phyloP scores from a whole-genome alignment of 1,284 basidiomycete species.

The Paramarasmius palmivorus region DNA sequence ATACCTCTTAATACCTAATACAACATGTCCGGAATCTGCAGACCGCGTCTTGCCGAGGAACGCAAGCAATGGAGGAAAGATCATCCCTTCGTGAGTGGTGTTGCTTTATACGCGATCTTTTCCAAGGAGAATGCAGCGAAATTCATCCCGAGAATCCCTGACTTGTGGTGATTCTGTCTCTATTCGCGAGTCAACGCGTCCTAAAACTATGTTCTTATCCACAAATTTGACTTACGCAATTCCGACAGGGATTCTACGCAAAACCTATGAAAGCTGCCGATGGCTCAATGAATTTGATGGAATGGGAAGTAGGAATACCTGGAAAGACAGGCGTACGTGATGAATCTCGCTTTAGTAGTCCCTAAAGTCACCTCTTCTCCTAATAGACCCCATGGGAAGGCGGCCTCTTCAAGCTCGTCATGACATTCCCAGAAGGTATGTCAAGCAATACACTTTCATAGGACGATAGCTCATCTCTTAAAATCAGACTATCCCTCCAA shows the following conservation, averaged over 20 bases:
- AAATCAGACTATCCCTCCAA: constrained; percentile 88
- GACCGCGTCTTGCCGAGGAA: constrained; percentile 90
- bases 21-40: constrained; percentile 78
- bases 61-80: constrained; percentile 99
- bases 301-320: constrained; percentile 98
- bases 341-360: not conserved
- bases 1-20: too few relatives aligned
- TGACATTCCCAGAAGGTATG: constrained; percentile 93
- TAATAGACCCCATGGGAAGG: constrained; percentile 94
- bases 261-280: constrained; percentile 88
- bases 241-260: constrained; percentile 89
- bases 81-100: constrained; percentile 89
- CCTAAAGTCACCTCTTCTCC: constrained; percentile 2
- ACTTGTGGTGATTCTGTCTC: not conserved
- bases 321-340: constrained; percentile 77
- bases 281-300: constrained; percentile 94
- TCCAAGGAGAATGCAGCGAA: not conserved
- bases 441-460: constrained; percentile 11
- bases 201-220: not conserved
- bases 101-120: constrained; percentile 5
- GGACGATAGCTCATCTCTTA: not conserved
- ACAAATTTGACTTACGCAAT: too few relatives aligned
- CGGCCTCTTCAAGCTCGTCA: constrained; percentile 90
- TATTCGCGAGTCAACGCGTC: not conserved
- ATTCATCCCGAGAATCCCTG: not conserved